phyloP scores from a whole-genome alignment of 345 rosid genomes.

The Firmiana major region DNA sequence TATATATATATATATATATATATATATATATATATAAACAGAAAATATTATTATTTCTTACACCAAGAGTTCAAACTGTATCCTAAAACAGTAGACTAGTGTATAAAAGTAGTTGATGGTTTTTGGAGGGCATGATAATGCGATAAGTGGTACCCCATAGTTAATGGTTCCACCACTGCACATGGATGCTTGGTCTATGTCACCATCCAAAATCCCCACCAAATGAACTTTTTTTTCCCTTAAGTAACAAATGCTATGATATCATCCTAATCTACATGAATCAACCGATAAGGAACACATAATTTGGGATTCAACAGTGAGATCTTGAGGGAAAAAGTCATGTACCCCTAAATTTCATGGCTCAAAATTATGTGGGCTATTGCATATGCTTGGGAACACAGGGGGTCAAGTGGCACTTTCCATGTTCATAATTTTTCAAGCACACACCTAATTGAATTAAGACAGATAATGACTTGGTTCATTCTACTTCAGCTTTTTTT shows the following conservation, averaged over 20 bases:
- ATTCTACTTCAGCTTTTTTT: neutral
- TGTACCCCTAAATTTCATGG: conserved; percentile 13
- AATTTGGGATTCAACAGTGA: neutral
- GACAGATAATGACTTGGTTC: conserved; percentile 16
- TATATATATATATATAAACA: too few species aligned
- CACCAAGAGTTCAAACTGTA: neutral
- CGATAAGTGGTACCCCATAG: conserved; percentile 5
- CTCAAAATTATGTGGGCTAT: conserved; percentile 23
- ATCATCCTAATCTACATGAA: conserved; percentile 12
- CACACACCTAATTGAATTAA: conserved; percentile 26
- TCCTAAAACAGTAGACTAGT: neutral
- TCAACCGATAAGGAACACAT: neutral
- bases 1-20: too few species aligned
- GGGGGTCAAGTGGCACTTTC: conserved; percentile 18
- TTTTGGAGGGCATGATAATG: neutral
- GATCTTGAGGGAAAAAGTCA: neutral
- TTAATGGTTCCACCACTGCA: conserved; percentile 28
- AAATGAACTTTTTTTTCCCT: neutral
- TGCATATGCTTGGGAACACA: conserved; percentile 22
- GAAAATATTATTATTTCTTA: too few species aligned
- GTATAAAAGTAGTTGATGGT: neutral
- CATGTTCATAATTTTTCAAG: conserved; percentile 15
- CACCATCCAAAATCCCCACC: conserved; percentile 8
- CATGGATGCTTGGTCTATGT: conserved; percentile 33
- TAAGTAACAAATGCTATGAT: too few species aligned